Percentiles rank a stretch among this genome's conserved stretches.
Conservation (phyloP, 106 monocot species). For the Gastrodia elata region DNA sequence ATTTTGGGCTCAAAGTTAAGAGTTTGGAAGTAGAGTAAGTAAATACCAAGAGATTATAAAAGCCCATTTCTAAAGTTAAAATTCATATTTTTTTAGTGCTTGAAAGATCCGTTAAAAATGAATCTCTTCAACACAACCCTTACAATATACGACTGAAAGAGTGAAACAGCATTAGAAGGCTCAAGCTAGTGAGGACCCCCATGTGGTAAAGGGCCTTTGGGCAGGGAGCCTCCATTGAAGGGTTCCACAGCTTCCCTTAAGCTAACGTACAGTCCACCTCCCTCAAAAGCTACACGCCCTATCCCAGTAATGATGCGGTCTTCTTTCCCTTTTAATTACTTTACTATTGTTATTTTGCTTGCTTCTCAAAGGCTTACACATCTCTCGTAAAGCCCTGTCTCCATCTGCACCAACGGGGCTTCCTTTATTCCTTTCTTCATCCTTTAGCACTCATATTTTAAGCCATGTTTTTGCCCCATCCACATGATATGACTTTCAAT, state of each 20-base stretch:
- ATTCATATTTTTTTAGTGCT: too few species aligned
- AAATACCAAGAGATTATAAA: too few species aligned
- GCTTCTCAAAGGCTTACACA: not conserved
- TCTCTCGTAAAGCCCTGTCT: not conserved
- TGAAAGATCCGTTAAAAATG: too few species aligned
- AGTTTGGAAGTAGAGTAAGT: too few species aligned
- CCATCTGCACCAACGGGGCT: not conserved
- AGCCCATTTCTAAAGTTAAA: too few species aligned
- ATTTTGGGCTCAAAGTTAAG: too few species aligned
- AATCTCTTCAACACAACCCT: too few species aligned
- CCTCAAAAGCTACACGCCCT: constrained; percentile 3
- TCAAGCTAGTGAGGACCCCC: not conserved
- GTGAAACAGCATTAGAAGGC: not conserved
- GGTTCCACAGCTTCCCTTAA: not conserved
- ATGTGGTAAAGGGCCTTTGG: constrained; percentile 4
- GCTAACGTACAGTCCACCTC: not conserved
- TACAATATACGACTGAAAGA: not conserved
- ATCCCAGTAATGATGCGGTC: not conserved
- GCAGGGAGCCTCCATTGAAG: not conserved
- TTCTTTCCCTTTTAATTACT: not conserved
- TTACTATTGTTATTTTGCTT: not conserved
- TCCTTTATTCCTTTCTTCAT: not conserved
- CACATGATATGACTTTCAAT: not conserved
- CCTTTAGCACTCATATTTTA: not conserved
- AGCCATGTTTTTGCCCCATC: not conserved